Percentiles rank a stretch among this genome's conserved stretches.
These are phyloP conservation scores for Albugo laibachii DNA, from an alignment of 352 stramenopile genomes.

Conservation along the genomic window DNA sequence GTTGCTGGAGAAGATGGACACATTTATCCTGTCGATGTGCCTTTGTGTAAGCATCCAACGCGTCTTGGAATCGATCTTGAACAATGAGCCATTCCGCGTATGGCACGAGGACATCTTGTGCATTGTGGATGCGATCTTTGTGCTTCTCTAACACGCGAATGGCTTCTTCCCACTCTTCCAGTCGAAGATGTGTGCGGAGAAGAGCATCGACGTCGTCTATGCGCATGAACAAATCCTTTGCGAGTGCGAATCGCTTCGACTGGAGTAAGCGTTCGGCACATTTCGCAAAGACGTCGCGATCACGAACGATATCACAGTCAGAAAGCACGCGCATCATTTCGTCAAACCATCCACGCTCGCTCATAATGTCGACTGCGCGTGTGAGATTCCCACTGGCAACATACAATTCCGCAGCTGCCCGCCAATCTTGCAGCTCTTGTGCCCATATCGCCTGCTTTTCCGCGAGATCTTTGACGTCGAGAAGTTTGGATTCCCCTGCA, in stretches of 20 bases:
- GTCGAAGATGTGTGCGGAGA: conserved; percentile 77
- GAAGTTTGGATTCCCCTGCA: conserved; percentile 44
- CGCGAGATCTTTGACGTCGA: conserved; percentile 79
- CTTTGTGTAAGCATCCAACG: conserved; percentile 78
- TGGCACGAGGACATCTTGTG: conserved; percentile 81
- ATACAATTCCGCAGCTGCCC: conserved; percentile 83
- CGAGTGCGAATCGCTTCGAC: conserved; percentile 52
- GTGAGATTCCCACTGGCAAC: conserved; percentile 65
- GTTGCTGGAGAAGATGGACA: conserved; percentile 56
- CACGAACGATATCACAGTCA: conserved; percentile 19
- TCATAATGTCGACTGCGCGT: conserved; percentile 72
- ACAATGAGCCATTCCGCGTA: conserved; percentile 85
- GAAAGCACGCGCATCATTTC: conserved; percentile 67
- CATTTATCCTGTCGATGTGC: conserved; percentile 70
- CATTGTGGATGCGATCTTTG: conserved; percentile 50
- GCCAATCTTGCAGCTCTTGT: conserved; percentile 84
- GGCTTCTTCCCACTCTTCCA: conserved; percentile 85
- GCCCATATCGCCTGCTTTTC: conserved; percentile 83
- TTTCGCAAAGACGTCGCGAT: conserved; percentile 23
- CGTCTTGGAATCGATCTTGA: conserved; percentile 85
- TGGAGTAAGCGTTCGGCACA: conserved; percentile 51
- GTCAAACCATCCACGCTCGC: conserved; percentile 68
- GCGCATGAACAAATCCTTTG: conserved; percentile 62
- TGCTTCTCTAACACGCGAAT: conserved; percentile 76
- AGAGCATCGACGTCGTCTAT: conserved; percentile 68